Percentiles rank a stretch among this genome's conserved stretches.
phyloP scores from a whole-genome alignment of 257 asterid genomes.

The Mentha longifolia region DNA sequence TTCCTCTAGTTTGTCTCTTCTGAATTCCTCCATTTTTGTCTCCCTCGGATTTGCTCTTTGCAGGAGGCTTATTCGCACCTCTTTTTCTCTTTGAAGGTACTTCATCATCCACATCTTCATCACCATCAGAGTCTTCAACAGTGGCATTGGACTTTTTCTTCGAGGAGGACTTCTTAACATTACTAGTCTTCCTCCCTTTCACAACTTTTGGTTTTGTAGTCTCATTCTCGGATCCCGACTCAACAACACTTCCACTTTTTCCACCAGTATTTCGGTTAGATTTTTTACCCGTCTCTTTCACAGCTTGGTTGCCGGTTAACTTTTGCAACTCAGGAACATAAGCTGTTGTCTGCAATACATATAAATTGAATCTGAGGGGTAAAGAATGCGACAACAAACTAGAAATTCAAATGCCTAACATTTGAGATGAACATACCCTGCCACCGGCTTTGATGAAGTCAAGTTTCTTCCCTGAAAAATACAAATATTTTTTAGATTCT shows the following conservation, averaged over 20 bases:
- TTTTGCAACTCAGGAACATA: constrained; percentile 90
- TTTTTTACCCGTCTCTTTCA: constrained; percentile 48
- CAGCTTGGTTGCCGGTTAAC: constrained; percentile 61
- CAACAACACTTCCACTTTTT: constrained; percentile 41
- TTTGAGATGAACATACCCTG: constrained; percentile 64
- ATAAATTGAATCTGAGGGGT: constrained; percentile 19
- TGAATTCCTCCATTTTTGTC: constrained; percentile 36
- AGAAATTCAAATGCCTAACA: constrained; percentile 12
- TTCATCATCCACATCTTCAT: constrained; percentile 41
- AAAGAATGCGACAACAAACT: background rate
- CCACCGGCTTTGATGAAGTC: constrained; percentile 95
- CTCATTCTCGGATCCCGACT: constrained; percentile 49
- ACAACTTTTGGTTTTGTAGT: constrained; percentile 32
- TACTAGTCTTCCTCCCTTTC: constrained; percentile 42
- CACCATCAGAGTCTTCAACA: constrained; percentile 34
- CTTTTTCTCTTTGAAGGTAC: constrained; percentile 37
- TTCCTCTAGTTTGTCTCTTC: constrained; percentile 49
- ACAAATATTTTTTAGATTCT: constrained; percentile 33
- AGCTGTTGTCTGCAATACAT: constrained; percentile 80
- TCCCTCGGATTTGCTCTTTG: constrained; percentile 45
- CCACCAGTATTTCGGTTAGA: constrained; percentile 38
- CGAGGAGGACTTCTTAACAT: constrained; percentile 39
- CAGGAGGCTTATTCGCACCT: constrained; percentile 44
- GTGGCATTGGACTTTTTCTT: constrained; percentile 44
- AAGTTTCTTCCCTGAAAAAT: constrained; percentile 76